Percentiles rank a stretch among this genome's conserved stretches.
Evolutionary conservation across 1,284 basidiomycete species (phyloP).

Genomic region (Heliocybe sulcata): DNA sequence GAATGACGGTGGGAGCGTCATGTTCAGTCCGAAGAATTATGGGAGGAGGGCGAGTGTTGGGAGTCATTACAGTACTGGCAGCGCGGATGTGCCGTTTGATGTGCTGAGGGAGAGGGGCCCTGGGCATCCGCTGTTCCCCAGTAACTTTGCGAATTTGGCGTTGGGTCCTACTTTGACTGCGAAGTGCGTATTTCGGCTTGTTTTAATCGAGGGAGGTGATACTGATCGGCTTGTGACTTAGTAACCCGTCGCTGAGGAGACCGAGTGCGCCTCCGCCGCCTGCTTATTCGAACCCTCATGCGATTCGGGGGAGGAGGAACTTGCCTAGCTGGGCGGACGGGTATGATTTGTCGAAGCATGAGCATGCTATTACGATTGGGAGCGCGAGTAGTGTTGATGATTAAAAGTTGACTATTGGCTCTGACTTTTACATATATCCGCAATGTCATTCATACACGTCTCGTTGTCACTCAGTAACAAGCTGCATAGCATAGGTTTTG

Average conservation of each 20-base stretch:
- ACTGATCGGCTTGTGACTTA: conserved; percentile 2
- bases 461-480: too few relatives aligned
- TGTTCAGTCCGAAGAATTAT: not conserved
- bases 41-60: conserved; percentile 2
- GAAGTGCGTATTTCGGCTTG: conserved; percentile 31
- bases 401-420: too few relatives aligned
- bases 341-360: conserved; percentile 24
- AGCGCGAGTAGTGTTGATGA: conserved; percentile 20
- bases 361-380: conserved; percentile 25
- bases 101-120: conserved; percentile 43
- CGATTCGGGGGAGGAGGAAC: conserved; percentile 12
- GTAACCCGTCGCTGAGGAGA: conserved; percentile 13
- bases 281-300: conserved; percentile 18
- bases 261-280: conserved; percentile 17
- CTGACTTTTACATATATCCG: too few relatives aligned
- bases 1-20: not conserved
- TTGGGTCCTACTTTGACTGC: conserved; percentile 7
- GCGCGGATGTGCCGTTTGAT: conserved; percentile 22
- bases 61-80: conserved; percentile 9
- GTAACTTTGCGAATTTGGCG: conserved; percentile 12
- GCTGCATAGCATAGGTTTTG: not conserved
- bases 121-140: conserved; percentile 62
- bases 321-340: conserved; percentile 25
- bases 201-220: not conserved
- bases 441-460: too few relatives aligned